Evolutionary conservation across 192 early-diverging fungal species (phyloP).

Genomic region (Geranomyces michiganensis): DNA sequence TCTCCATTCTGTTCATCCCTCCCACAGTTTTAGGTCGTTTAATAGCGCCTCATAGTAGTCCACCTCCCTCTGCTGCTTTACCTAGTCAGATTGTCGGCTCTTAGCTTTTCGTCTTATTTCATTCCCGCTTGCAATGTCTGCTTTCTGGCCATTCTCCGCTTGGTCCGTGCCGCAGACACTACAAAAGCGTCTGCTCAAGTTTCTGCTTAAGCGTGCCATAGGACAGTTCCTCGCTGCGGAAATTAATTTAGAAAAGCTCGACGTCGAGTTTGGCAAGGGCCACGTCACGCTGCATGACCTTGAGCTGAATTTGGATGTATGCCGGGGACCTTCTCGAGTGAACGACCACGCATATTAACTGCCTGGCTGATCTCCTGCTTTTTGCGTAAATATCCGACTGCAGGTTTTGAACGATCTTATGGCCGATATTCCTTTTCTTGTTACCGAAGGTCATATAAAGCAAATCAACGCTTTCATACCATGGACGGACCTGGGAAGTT

Average conservation of each 20-base stretch:
- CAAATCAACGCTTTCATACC: conserved; percentile 74
- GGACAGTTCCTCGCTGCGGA: conserved; percentile 81
- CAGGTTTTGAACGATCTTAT: conserved; percentile 78
- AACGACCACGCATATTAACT: no score
- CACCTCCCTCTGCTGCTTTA: no score
- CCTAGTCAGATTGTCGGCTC: no score
- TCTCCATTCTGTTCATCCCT: no score
- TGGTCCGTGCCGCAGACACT: conserved; percentile 52
- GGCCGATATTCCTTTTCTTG: conserved; percentile 68
- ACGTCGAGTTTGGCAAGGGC: conserved; percentile 78
- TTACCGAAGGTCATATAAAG: conserved; percentile 69
- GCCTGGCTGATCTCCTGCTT: neutral
- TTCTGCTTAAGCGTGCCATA: conserved; percentile 76
- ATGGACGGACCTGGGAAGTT: conserved; percentile 84
- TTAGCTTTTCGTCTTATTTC: no score
- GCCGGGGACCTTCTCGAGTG: neutral
- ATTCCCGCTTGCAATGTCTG: conserved; percentile 7
- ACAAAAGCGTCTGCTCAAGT: conserved; percentile 84
- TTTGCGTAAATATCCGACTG: neutral
- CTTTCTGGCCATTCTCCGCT: conserved; percentile 33
- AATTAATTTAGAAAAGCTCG: conserved; percentile 78
- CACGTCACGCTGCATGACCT: conserved; percentile 76
- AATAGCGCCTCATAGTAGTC: no score
- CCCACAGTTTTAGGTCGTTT: no score
- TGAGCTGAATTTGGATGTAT: conserved; percentile 74